Conservation (phyloP, 2,329 filamentous ascomycete genomes). For the Annulohypoxylon truncatum region DNA sequence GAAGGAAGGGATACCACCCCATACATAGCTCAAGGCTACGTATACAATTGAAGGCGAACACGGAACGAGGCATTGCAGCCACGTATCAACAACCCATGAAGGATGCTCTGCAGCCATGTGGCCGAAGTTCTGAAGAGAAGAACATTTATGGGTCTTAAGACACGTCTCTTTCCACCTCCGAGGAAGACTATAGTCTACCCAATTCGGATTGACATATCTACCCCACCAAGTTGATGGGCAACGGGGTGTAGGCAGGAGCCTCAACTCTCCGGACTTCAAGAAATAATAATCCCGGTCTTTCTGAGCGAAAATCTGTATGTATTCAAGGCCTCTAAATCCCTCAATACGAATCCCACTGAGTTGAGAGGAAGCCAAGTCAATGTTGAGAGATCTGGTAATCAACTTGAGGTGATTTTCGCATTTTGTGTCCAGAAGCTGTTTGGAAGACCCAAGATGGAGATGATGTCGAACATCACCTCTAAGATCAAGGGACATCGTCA, state of each 20-base stretch:
- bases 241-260: background rate
- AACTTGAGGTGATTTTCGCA: background rate
- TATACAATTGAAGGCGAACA: background rate
- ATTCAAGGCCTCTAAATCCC: background rate
- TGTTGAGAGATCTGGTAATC: background rate
- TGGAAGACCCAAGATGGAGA: background rate
- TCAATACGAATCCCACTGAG: background rate
- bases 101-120: background rate
- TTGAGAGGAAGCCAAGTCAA: background rate
- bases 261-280: background rate
- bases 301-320: background rate
- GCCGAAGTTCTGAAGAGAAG: background rate
- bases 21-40: background rate
- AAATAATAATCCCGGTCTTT: background rate
- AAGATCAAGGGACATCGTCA: background rate
- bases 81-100: background rate
- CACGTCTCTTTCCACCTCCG: background rate
- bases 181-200: background rate
- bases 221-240: background rate
- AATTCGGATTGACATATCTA: background rate
- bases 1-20: background rate
- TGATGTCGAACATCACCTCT: background rate
- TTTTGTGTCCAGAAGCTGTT: background rate
- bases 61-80: background rate
- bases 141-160: background rate